Conservation (phyloP, 768 basidiomycete species). For the Podaxis mareebaensis region DNA sequence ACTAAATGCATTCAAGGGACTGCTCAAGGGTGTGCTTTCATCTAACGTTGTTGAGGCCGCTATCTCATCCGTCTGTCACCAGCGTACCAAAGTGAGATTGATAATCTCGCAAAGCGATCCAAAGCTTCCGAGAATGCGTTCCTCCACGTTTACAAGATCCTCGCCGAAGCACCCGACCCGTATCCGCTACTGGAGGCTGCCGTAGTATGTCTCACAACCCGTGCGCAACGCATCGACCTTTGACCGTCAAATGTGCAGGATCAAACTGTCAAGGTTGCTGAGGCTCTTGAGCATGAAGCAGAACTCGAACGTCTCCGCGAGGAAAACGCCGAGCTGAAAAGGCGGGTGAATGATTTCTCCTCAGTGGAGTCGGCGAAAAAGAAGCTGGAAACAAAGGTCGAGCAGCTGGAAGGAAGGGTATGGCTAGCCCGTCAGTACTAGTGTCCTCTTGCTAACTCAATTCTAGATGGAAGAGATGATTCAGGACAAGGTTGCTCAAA, state of each 20-base stretch:
- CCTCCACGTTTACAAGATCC: conserved; percentile 92
- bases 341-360: conserved; percentile 63
- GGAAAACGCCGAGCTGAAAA: conserved; percentile 82
- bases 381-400: conserved; percentile 71
- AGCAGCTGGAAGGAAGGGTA: conserved; percentile 84
- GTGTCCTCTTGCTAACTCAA: neutral
- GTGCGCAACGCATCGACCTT: neutral
- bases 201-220: conserved; percentile 50
- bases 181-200: conserved; percentile 95
- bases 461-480: conserved; percentile 92
- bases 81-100: conserved; percentile 98
- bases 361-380: conserved; percentile 69
- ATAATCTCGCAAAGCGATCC: conserved; percentile 89
- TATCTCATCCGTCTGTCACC: conserved; percentile 6
- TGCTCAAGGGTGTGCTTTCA: conserved; percentile 71
- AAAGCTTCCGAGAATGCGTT: conserved; percentile 95
- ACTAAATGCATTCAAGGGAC: conserved; percentile 79
- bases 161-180: conserved; percentile 97
- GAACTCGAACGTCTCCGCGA: conserved; percentile 74
- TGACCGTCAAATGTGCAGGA: conserved; percentile 50
- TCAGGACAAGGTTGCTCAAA: conserved; percentile 83
- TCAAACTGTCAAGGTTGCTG: conserved; percentile 88
- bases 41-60: neutral
- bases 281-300: conserved; percentile 72
- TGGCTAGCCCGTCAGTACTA: conserved; percentile 14